Evolutionary conservation across 2,329 filamentous ascomycete species (phyloP), one percentile per base, ranked within the genome.

Genomic region (Tetracladium maxilliforme): DNA sequence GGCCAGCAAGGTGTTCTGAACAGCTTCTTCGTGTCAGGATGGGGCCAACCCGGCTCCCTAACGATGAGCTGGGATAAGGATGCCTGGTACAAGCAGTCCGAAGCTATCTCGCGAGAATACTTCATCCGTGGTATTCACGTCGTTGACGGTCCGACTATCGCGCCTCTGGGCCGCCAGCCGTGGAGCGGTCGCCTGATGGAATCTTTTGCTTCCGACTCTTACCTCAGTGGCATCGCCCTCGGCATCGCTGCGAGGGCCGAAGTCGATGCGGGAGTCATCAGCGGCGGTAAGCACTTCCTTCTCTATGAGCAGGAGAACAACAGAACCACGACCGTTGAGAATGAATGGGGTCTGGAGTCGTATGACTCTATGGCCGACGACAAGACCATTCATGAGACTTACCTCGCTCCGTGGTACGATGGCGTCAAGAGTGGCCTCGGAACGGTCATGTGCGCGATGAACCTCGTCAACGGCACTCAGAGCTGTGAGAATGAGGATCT

Each of bases 361-460:
- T 26, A 26, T n/a, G 28, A 22, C 7, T 27, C 30, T 13, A 32
- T 36, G 10, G 32, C 34, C 19, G 34, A 33, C 7, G 39, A 43
- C 29, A 36, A 37, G 18, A 34, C 41, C 3, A 26, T 40, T 5
- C 37, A 41, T 15, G 41, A 43, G n/a, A 23, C 35, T 4, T 43
- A 43, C 24, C 19, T 41, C 1, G 38, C 33, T 28, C 39, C 41
- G 2, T 43, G 33, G 14, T 30, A 31, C 16, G 36, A 43, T 21
- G 29, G 28, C 4, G 23, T 39, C 10, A 28, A 33, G 21, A 28
- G 24, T 6, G 41, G 39, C 4, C 26, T 36, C 10, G 32, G 29
- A 5, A 34, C 30, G 4, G 32, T 30, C 21, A 43, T 43, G 40
- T 43, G 38, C 29, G 35, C 28, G 23, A 39, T 39, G 36, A 40